Percentiles rank a stretch among this genome's conserved stretches.
Evolutionary conservation across 352 stramenopile genomes (phyloP).

Genomic region (Phytophthora citrophthora): DNA sequence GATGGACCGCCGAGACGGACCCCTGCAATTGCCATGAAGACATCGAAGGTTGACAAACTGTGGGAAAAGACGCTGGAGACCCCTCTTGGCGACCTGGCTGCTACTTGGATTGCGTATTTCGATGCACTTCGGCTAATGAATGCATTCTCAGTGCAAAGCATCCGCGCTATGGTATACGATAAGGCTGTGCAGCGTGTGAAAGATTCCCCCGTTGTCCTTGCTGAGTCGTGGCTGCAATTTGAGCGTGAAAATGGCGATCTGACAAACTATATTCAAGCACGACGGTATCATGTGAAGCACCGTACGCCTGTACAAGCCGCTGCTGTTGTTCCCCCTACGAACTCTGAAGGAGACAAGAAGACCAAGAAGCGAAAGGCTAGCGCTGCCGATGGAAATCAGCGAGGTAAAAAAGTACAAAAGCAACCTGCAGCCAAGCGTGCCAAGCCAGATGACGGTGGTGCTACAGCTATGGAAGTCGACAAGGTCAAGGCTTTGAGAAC

Average conservation of each 20-base stretch:
- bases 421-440: constrained; percentile 29
- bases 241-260: constrained; percentile 61
- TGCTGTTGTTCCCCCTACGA: background rate
- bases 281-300: constrained; percentile 39
- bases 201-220: constrained; percentile 36
- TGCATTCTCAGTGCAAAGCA: constrained; percentile 18
- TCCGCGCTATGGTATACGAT: constrained; percentile 54
- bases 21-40: constrained; percentile 6
- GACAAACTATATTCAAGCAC: constrained; percentile 37
- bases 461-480: constrained; percentile 5
- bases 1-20: constrained; percentile 2
- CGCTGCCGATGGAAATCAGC: constrained; percentile 12
- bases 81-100: constrained; percentile 31
- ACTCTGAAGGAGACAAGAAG: constrained; percentile 17
- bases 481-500: constrained; percentile 1
- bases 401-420: constrained; percentile 11
- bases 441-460: constrained; percentile 17
- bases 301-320: background rate
- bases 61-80: constrained; percentile 39
- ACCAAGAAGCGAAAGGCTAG: constrained; percentile 29
- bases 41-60: constrained; percentile 34
- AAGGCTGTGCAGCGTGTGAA: constrained; percentile 40
- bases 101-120: constrained; percentile 57
- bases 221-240: constrained; percentile 56
- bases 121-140: constrained; percentile 40